Evolutionary conservation across 805 yeast species (phyloP).

Genomic region (Pichia rugopelliculosa): DNA sequence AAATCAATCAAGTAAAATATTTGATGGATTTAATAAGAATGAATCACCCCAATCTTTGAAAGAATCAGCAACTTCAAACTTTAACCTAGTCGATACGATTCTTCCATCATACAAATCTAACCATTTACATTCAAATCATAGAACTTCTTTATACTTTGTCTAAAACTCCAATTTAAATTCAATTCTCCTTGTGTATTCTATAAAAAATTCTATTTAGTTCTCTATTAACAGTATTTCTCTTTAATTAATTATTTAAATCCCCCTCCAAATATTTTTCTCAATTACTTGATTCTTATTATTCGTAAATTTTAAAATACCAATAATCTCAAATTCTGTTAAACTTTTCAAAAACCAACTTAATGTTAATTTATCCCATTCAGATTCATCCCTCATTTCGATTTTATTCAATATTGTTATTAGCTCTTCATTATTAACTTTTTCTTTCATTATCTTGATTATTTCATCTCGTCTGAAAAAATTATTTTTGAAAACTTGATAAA

Average conservation of each 20-base stretch:
- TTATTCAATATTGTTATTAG: constrained; percentile 4
- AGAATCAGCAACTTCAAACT: neutral
- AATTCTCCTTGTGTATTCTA: neutral
- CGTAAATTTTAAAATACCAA: constrained; percentile 66
- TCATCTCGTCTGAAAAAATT: constrained; percentile 15
- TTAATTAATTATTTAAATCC: constrained; percentile 31
- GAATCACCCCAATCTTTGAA: neutral
- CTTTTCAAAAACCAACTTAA: constrained; percentile 72
- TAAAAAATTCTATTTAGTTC: neutral
- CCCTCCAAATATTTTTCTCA: constrained; percentile 69
- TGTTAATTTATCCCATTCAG: constrained; percentile 54
- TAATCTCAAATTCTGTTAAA: constrained; percentile 57
- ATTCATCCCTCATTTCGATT: constrained; percentile 25
- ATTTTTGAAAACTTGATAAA: constrained; percentile 32
- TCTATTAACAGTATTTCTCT: neutral
- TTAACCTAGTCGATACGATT: neutral
- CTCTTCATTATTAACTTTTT: constrained; percentile 3
- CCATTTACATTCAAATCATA: constrained; percentile 1
- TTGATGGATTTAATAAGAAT: neutral
- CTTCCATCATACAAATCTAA: neutral
- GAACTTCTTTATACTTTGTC: constrained; percentile 11
- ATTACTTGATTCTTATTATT: constrained; percentile 54
- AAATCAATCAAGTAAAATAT: neutral
- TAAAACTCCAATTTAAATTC: neutral
- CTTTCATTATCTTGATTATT: constrained; percentile 13